phyloP scores from a whole-genome alignment of 2,329 filamentous ascomycete genomes.

The Colletotrichum sp. region DNA sequence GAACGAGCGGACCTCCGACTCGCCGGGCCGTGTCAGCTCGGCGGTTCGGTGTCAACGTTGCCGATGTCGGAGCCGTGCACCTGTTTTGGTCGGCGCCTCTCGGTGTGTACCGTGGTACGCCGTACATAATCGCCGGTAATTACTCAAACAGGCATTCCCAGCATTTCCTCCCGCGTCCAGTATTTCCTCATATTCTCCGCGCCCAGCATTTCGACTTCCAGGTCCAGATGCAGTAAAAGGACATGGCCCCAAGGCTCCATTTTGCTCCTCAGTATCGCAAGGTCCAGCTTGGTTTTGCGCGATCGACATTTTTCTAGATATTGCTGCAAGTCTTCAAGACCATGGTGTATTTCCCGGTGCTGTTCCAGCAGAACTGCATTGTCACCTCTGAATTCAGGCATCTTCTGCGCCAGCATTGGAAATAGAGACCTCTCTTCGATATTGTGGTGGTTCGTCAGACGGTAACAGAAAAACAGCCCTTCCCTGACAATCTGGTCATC shows the following conservation, averaged over 20 bases:
- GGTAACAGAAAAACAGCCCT: conserved; percentile 70
- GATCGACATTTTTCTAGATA: conserved; percentile 69
- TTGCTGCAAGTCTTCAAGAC: conserved; percentile 68
- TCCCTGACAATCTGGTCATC: conserved; percentile 71
- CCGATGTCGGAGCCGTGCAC: not conserved
- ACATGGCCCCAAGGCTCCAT: conserved; percentile 82
- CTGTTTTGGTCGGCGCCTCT: not conserved
- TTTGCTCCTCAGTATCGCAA: conserved; percentile 66
- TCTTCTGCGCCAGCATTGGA: conserved; percentile 75
- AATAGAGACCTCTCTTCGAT: conserved; percentile 87
- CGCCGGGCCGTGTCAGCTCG: not conserved
- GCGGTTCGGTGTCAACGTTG: not conserved
- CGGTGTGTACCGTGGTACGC: not conserved
- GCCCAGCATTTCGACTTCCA: conserved; percentile 78
- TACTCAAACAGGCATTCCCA: conserved; percentile 67
- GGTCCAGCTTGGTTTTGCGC: conserved; percentile 65
- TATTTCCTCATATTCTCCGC: conserved; percentile 88
- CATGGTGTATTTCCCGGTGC: conserved; percentile 79
- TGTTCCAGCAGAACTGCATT: conserved; percentile 70
- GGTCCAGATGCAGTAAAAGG: conserved; percentile 81
- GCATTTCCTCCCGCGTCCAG: conserved; percentile 80
- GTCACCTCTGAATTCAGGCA: conserved; percentile 72
- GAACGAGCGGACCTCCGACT: not conserved
- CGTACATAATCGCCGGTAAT: conserved; percentile 1
- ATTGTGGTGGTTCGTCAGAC: conserved; percentile 76